Conservation (phyloP, 495 filamentous ascomycete species). For the Baudoinia panamericana region DNA sequence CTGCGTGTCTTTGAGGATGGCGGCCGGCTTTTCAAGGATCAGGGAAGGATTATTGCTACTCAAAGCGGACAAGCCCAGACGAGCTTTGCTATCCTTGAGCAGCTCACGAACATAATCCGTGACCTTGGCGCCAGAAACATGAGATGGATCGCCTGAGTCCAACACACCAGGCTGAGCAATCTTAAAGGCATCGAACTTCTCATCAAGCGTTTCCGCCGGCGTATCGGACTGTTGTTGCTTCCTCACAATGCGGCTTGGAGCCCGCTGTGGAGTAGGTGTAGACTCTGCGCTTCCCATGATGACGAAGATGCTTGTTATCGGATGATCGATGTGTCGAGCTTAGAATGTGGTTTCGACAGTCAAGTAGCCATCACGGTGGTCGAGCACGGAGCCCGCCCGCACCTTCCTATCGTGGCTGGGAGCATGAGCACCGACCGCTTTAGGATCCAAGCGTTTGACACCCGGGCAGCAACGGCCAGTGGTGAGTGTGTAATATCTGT, state of each 20-base stretch:
- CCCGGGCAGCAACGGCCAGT: too few relatives aligned
- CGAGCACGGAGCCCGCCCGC: too few relatives aligned
- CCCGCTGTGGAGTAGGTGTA: constrained; percentile 1
- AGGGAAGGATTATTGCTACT: constrained; percentile 40
- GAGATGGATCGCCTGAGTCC: constrained; percentile 9
- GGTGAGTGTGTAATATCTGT: too few relatives aligned
- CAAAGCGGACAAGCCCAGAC: constrained; percentile 56
- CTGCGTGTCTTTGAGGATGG: constrained; percentile 50
- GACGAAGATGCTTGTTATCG: neutral
- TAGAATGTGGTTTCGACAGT: neutral
- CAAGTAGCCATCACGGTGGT: neutral
- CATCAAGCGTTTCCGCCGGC: constrained; percentile 11
- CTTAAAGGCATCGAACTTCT: constrained; percentile 21
- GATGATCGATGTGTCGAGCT: neutral
- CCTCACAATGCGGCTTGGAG: neutral
- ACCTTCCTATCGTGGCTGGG: too few relatives aligned
- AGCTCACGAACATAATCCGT: constrained; percentile 47
- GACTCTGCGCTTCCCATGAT: constrained; percentile 9
- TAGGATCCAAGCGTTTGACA: too few relatives aligned
- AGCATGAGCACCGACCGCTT: too few relatives aligned
- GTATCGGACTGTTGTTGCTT: neutral
- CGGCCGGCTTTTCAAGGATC: constrained; percentile 38
- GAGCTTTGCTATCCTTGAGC: constrained; percentile 52
- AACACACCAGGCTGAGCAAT: constrained; percentile 13
- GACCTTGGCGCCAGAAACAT: constrained; percentile 36